Conservation (phyloP, 345 rosid species). For the Salix brachista region DNA sequence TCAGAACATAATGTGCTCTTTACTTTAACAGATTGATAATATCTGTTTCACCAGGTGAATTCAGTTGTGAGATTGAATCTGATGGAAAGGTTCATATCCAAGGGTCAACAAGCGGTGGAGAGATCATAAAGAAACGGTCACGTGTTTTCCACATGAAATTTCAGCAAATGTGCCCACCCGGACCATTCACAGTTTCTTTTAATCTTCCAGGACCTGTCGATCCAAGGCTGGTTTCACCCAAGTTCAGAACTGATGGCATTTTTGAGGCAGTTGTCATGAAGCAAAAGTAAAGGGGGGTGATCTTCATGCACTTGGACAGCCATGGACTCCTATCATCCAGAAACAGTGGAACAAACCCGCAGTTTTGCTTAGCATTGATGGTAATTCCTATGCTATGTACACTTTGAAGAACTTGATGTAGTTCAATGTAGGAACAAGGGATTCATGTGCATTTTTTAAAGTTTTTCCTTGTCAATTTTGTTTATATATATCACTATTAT, state of each 20-base stretch:
- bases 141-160: conserved; percentile 7
- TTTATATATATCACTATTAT: too few species aligned
- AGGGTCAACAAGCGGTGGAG: conserved; percentile 12
- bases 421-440: neutral
- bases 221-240: conserved; percentile 20
- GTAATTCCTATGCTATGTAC: neutral
- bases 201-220: conserved; percentile 24
- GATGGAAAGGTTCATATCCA: conserved; percentile 13
- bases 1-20: neutral
- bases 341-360: neutral
- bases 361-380: neutral
- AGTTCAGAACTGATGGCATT: conserved; percentile 19
- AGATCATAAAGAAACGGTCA: conserved; percentile 8
- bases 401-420: neutral
- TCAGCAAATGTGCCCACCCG: conserved; percentile 6
- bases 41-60: conserved; percentile 14
- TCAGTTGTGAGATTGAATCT: conserved; percentile 22
- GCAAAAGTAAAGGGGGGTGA: neutral
- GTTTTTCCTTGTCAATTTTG: too few species aligned
- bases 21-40: neutral
- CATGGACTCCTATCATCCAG: neutral
- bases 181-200: conserved; percentile 14
- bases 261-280: conserved; percentile 16
- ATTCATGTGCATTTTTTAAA: too few species aligned
- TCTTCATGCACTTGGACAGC: neutral